Evolutionary conservation across 2,329 filamentous ascomycete genomes (phyloP).

Genomic region (Calonectria honghensis): DNA sequence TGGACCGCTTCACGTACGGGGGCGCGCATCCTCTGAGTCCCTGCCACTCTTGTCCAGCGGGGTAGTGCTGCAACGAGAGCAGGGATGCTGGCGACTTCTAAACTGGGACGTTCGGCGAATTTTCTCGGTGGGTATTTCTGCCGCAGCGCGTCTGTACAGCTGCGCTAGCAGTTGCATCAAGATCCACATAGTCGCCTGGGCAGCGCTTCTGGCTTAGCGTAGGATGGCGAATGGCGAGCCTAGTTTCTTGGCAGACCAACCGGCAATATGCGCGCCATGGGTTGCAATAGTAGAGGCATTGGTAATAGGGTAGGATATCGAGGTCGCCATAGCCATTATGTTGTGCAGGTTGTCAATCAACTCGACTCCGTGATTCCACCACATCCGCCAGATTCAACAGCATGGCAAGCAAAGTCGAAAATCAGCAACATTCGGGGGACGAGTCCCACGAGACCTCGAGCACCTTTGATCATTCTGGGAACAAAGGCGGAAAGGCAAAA

Average conservation of each 20-base stretch:
- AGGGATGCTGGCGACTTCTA: neutral
- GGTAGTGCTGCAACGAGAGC: neutral
- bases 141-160: neutral
- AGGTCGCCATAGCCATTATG: too few species aligned
- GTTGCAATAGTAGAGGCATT: neutral
- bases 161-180: neutral
- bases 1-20: neutral
- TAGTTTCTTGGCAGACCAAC: neutral
- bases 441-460: conserved; percentile 5
- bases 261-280: neutral
- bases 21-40: neutral
- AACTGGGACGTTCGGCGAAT: neutral
- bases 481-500: neutral
- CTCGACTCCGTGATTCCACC: neutral
- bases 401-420: conserved; percentile 8
- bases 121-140: neutral
- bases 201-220: neutral
- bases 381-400: neutral
- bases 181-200: neutral
- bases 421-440: neutral
- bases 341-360: neutral
- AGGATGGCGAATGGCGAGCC: conserved; percentile 10
- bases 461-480: neutral
- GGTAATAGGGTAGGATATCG: neutral
- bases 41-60: neutral